Percentiles rank a stretch among this genome's conserved stretches.
phyloP scores from a whole-genome alignment of 2,329 filamentous ascomycete species.

The Ophiocordyceps robertsii region DNA sequence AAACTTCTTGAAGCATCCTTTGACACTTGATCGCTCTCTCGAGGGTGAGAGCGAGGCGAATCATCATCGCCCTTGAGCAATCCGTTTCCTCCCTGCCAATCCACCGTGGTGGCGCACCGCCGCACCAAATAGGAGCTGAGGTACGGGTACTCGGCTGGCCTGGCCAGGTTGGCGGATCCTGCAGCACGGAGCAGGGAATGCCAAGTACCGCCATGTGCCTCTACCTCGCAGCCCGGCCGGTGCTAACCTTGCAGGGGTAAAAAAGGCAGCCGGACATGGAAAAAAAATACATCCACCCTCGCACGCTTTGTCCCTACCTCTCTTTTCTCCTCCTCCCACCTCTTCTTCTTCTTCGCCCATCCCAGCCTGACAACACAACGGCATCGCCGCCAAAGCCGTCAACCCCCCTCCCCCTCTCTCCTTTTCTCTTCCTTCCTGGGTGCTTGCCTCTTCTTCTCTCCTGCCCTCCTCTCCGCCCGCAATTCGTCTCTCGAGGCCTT shows the following conservation, averaged over 20 bases:
- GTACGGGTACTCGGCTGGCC: too few relatives aligned
- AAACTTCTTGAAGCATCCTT: too few relatives aligned
- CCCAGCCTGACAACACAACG: slow-evolving; percentile 13
- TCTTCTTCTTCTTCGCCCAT: slow-evolving; percentile 11
- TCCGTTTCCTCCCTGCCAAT: too few relatives aligned
- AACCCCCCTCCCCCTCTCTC: slow-evolving; percentile 9
- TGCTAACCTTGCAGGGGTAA: not conserved
- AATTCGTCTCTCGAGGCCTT: not conserved
- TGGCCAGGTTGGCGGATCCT: too few relatives aligned
- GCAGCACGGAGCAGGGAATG: too few relatives aligned
- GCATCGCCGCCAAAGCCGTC: slow-evolving; percentile 13
- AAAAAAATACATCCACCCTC: slow-evolving; percentile 11
- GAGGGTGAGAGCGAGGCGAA: too few relatives aligned
- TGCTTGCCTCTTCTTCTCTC: slow-evolving; percentile 5
- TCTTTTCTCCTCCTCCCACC: slow-evolving; percentile 11
- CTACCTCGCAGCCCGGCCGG: not conserved
- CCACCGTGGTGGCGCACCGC: too few relatives aligned
- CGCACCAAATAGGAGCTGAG: too few relatives aligned
- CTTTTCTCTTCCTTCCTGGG: slow-evolving; percentile 4
- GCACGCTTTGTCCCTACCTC: not conserved
- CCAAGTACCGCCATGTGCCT: too few relatives aligned
- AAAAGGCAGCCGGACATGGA: not conserved
- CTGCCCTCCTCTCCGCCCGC: slow-evolving; percentile 3
- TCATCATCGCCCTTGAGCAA: too few relatives aligned
- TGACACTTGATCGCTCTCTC: too few relatives aligned